Evolutionary conservation across 495 filamentous ascomycete species (phyloP).

Genomic region (Penicillium paradoxum): DNA sequence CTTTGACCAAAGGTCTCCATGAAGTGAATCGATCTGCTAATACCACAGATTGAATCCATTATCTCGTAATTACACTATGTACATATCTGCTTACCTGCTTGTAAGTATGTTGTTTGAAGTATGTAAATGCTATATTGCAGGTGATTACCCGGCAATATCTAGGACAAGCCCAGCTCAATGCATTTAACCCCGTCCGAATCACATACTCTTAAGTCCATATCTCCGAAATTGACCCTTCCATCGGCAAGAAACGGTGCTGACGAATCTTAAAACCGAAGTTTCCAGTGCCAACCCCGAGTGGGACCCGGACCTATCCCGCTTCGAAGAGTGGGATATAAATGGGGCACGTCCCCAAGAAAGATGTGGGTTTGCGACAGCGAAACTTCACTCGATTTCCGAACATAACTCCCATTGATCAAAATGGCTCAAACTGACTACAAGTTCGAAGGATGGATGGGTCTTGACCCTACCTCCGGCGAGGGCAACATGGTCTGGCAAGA

Average conservation of each 20-base stretch:
- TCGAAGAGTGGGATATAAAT: constrained; percentile 11
- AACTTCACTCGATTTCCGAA: neutral
- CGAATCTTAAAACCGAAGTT: constrained; percentile 14
- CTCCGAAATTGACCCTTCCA: neutral
- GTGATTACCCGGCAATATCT: too few relatives aligned
- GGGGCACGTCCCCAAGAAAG: constrained; percentile 2
- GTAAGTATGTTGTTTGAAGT: too few relatives aligned
- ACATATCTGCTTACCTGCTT: too few relatives aligned
- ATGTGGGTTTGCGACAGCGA: neutral
- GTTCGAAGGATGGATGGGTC: constrained; percentile 82
- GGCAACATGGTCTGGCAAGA: constrained; percentile 76
- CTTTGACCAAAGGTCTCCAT: neutral
- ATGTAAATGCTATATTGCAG: too few relatives aligned
- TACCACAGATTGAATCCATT: too few relatives aligned
- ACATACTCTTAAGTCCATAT: neutral
- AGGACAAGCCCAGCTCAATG: neutral
- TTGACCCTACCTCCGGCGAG: constrained; percentile 49
- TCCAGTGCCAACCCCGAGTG: constrained; percentile 2
- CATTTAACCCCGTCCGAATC: neutral
- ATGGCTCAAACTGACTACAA: constrained; percentile 49
- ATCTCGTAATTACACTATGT: too few relatives aligned
- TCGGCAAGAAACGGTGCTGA: constrained; percentile 6
- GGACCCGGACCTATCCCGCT: neutral
- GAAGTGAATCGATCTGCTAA: too few relatives aligned
- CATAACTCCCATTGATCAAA: neutral